These are phyloP conservation scores for Cutaneotrichosporon sp. DNA, from an alignment of 1,284 basidiomycete genomes.

Conservation along the genomic window DNA sequence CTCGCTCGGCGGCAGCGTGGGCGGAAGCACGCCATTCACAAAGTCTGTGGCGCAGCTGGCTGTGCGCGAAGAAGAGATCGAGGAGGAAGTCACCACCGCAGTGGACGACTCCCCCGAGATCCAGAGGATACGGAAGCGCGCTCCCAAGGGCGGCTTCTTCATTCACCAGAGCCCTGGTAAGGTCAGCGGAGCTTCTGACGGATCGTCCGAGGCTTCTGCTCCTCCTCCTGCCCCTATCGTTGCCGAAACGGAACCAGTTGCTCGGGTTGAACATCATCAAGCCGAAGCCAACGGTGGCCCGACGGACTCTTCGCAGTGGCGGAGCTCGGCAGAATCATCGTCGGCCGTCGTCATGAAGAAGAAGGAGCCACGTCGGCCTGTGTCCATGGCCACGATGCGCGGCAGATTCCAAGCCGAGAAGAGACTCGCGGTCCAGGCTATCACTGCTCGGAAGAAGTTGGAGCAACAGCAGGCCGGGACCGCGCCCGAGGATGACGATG, in stretches of 20 bases:
- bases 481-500: slow-evolving; percentile 16
- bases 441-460: slow-evolving; percentile 27
- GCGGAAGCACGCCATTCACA: slow-evolving; percentile 8
- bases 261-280: not conserved
- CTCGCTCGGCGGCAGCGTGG: slow-evolving; percentile 34
- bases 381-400: slow-evolving; percentile 47
- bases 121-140: slow-evolving; percentile 1
- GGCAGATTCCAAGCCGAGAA: slow-evolving; percentile 46
- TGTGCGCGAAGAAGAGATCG: slow-evolving; percentile 23
- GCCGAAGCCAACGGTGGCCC: slow-evolving; percentile 1
- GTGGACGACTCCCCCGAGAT: not conserved
- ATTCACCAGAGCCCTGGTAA: slow-evolving; percentile 9
- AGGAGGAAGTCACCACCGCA: slow-evolving; percentile 18
- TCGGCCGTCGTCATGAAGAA: slow-evolving; percentile 25
- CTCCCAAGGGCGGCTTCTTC: slow-evolving; percentile 12
- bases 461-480: slow-evolving; percentile 5
- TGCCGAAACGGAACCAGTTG: not conserved
- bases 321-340: slow-evolving; percentile 35
- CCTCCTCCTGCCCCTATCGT: not conserved
- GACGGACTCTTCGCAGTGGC: slow-evolving; percentile 13
- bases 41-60: slow-evolving; percentile 13
- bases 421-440: slow-evolving; percentile 37
- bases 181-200: slow-evolving; percentile 6
- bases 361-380: slow-evolving; percentile 30
- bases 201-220: slow-evolving; percentile 2